Percentiles rank a stretch among this genome's conserved stretches.
Evolutionary conservation across 1,139 yeast genomes (phyloP).

Genomic region (Saccharomyces hybrid): DNA sequence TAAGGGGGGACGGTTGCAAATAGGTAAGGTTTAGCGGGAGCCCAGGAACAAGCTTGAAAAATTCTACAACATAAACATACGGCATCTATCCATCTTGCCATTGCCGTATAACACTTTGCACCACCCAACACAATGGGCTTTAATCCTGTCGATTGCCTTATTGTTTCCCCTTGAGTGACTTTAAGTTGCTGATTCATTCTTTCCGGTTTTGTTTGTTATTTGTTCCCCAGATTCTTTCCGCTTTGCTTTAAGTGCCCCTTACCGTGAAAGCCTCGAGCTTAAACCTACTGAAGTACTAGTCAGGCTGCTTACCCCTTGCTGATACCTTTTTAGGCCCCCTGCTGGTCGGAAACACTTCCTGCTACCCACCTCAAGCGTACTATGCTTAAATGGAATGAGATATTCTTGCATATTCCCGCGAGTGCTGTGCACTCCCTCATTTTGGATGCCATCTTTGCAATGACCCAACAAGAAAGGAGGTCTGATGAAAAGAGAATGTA

Average conservation of each 20-base stretch:
- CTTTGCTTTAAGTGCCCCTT: neutral
- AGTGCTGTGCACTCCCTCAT: neutral
- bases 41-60: neutral
- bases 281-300: neutral
- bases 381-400: neutral
- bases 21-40: neutral
- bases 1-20: neutral
- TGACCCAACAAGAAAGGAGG: neutral
- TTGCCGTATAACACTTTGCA: no score
- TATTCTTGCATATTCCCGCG: neutral
- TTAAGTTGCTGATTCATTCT: neutral
- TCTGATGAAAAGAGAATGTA: neutral
- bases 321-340: neutral
- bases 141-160: neutral
- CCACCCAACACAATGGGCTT: neutral
- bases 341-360: neutral
- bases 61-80: neutral
- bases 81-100: neutral
- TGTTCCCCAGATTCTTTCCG: neutral
- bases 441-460: neutral
- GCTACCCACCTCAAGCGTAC: neutral
- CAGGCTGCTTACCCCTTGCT: neutral
- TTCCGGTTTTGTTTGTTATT: neutral
- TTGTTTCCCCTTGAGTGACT: neutral
- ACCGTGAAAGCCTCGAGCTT: slow-evolving; percentile 3